phyloP scores from a whole-genome alignment of 2,329 filamentous ascomycete species.

The Periconia sp. region DNA sequence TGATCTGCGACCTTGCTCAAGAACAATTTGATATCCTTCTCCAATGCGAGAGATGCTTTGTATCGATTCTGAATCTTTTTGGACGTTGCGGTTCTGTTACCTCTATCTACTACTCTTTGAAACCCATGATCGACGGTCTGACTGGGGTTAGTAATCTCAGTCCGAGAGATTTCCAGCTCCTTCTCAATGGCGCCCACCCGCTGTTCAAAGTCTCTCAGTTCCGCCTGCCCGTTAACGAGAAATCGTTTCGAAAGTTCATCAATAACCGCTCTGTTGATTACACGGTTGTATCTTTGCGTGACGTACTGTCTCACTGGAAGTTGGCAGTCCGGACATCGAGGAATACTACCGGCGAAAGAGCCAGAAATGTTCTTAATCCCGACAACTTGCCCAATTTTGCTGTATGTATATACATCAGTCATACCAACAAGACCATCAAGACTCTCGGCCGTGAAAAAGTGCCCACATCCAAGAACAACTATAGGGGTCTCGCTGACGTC shows the following conservation, averaged over 20 bases:
- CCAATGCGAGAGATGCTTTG: conserved; percentile 13
- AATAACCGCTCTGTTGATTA: conserved; percentile 46
- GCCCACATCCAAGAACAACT: conserved; percentile 34
- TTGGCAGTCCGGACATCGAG: conserved; percentile 42
- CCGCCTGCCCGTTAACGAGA: conserved; percentile 35
- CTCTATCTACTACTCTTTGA: background rate
- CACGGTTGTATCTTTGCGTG: conserved; percentile 45
- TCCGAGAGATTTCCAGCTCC: conserved; percentile 21
- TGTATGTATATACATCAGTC: conserved; percentile 27
- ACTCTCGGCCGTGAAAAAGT: conserved; percentile 39
- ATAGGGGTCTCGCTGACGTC: conserved; percentile 35
- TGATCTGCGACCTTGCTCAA: conserved; percentile 25
- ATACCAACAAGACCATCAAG: conserved; percentile 38
- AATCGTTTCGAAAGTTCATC: conserved; percentile 48
- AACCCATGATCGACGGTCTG: too few relatives aligned
- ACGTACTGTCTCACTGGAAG: conserved; percentile 38
- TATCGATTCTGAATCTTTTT: conserved; percentile 28
- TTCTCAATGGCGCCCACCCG: conserved; percentile 20
- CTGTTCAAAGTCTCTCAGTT: conserved; percentile 30
- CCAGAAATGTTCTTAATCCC: conserved; percentile 32
- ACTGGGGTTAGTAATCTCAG: conserved; percentile 1
- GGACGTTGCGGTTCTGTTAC: background rate
- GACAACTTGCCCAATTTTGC: conserved; percentile 21
- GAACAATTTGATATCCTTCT: conserved; percentile 26
- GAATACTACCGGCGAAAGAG: conserved; percentile 28